Evolutionary conservation across 108 stramenopile species (phyloP), one percentile per base, ranked within the genome.

Genomic region (Chaetoceros muelleri): DNA sequence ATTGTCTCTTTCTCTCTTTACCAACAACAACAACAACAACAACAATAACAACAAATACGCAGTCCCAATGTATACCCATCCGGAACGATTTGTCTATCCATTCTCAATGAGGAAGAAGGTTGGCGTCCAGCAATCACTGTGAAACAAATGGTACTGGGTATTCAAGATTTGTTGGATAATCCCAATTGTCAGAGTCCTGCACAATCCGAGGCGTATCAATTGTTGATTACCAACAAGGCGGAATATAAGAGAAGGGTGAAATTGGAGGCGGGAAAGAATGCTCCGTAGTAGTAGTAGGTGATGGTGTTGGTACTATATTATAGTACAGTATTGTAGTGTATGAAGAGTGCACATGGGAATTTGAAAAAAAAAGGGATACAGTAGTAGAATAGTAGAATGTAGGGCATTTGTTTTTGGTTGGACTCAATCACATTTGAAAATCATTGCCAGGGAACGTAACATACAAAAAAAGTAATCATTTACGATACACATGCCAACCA

Each of bases 61-160:
- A 40, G 34, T 69, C 79, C 74, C 22, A 75, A 79, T 50, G 85
- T 89, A 24, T 90, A 94, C 71, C 90, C 90, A 0, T 84, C 71
- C 34, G 98, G 98, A n/a, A 99, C 96, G 16, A 91, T 99, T 59
- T 99, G 98, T 70, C 75, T 99, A 19, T 86, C 83, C 59, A 98
- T 99, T 63, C 62, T 99, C 28, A 95, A 97, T 57, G 98, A 97
- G 66, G 98, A 98, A 66, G 93, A 99, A 64, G 98, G 89, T 17
- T 99, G 98, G 98, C 80, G 96, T 59, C 98, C 98, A 17, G 94
- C 96, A 7, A 96, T 98, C 72, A 97, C 95, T 7, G 69, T 99
- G 46, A 93, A 95, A 65, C 95, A 97, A 68, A 85, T 99, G 68
- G 67, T 99, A 57, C 64, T 96, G 64, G 97, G 97, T 28, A 96